A percentile compares a stretch with the other conserved stretches of the same genome.
phyloP scores from a whole-genome alignment of 2,329 filamentous ascomycete species.

The Apiospora marii region DNA sequence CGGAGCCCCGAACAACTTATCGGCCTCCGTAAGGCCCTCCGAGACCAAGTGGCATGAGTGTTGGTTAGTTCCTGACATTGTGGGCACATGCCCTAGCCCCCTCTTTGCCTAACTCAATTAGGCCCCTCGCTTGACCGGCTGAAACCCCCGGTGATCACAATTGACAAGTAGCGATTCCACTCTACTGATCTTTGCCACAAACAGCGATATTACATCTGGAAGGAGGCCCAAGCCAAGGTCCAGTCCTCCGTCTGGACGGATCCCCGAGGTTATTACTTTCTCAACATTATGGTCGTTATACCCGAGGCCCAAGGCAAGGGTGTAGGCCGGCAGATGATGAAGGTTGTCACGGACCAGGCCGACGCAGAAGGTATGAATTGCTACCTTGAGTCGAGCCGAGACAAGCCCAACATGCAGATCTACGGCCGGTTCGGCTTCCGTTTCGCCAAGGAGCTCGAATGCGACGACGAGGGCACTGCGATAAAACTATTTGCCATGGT shows the following conservation, averaged over 20 bases:
- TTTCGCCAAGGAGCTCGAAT: slow-evolving; percentile 59
- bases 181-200: slow-evolving; percentile 6
- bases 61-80: neutral
- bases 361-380: slow-evolving; percentile 70
- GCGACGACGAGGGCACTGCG: slow-evolving; percentile 62
- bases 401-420: slow-evolving; percentile 73
- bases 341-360: slow-evolving; percentile 67
- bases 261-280: slow-evolving; percentile 75
- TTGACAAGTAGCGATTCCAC: slow-evolving; percentile 1
- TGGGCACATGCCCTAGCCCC: neutral
- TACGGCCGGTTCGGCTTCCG: slow-evolving; percentile 75
- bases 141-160: slow-evolving; percentile 12
- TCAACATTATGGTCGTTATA: slow-evolving; percentile 76
- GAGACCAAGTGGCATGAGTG: neutral
- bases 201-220: slow-evolving; percentile 76
- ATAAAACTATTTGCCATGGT: slow-evolving; percentile 62
- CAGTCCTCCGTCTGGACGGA: slow-evolving; percentile 72
- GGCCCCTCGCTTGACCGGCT: neutral
- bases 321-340: slow-evolving; percentile 70
- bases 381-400: slow-evolving; percentile 75
- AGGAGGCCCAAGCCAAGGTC: slow-evolving; percentile 67
- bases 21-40: neutral
- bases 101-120: neutral
- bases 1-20: neutral
- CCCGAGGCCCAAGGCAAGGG: slow-evolving; percentile 72